Conservation (phyloP, 495 filamentous ascomycete genomes). For the Penicillium ucsense region DNA sequence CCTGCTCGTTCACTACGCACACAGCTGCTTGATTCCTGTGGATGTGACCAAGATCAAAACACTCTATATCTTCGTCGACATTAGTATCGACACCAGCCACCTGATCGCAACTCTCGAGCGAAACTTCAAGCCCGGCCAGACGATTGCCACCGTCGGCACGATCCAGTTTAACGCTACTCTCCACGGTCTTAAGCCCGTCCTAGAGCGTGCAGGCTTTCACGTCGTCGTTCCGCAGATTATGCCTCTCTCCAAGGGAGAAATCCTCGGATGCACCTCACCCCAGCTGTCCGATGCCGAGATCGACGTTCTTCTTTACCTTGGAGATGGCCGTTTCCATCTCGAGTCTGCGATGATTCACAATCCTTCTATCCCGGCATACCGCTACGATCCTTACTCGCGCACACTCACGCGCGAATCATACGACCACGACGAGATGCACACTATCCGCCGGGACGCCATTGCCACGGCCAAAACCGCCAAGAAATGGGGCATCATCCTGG, state of each 20-base stretch:
- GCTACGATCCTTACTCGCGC: conserved; percentile 93
- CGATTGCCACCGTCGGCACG: conserved; percentile 86
- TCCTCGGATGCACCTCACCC: conserved; percentile 90
- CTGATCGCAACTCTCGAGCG: conserved; percentile 77
- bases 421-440: conserved; percentile 80
- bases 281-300: conserved; percentile 48
- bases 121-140: conserved; percentile 77
- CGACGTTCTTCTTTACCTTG: conserved; percentile 84
- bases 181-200: conserved; percentile 62
- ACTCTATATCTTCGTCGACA: conserved; percentile 96
- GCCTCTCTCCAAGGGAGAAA: conserved; percentile 89
- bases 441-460: conserved; percentile 69
- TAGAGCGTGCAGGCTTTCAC: conserved; percentile 74
- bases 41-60: conserved; percentile 93
- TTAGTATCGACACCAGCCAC: conserved; percentile 85
- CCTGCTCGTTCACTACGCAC: conserved; percentile 91
- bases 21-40: conserved; percentile 91
- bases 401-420: conserved; percentile 86
- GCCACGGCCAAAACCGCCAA: conserved; percentile 56
- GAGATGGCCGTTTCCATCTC: conserved; percentile 93
- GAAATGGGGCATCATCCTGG: conserved; percentile 93
- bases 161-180: conserved; percentile 98
- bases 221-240: conserved; percentile 84
- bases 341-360: conserved; percentile 99
- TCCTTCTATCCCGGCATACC: conserved; percentile 77